Evolutionary conservation across 1,284 basidiomycete genomes (phyloP).

Genomic region (Spongispora temasekensis): DNA sequence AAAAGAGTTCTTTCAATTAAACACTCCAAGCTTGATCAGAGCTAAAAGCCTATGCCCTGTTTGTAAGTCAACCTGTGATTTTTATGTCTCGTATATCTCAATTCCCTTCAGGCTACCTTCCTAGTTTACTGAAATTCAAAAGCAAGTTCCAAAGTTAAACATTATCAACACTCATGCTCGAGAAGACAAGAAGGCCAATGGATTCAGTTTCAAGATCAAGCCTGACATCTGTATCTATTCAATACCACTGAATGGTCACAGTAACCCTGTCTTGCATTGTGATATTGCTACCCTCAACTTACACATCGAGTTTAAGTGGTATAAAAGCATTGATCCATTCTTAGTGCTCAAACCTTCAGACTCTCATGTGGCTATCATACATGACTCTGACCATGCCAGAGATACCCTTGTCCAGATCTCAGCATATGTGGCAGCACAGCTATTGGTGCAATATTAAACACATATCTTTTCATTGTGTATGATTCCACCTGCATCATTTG

Average conservation of each 20-base stretch:
- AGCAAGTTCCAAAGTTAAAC: neutral
- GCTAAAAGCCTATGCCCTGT: neutral
- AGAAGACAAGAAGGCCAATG: neutral
- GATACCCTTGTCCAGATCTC: neutral
- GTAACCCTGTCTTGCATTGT: neutral
- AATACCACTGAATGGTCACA: neutral
- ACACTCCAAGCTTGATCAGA: neutral
- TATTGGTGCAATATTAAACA: neutral
- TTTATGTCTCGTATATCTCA: neutral
- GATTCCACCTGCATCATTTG: neutral
- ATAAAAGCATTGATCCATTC: neutral
- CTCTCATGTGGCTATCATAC: neutral
- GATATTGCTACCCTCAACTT: neutral
- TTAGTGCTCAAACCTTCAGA: neutral
- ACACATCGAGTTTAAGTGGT: slow-evolving; percentile 4
- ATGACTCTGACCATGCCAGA: neutral
- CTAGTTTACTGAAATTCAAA: neutral
- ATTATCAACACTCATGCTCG: neutral
- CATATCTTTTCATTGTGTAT: neutral
- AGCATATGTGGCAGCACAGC: neutral
- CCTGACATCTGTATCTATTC: neutral
- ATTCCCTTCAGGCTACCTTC: neutral
- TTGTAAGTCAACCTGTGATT: no score
- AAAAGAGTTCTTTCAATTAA: neutral
- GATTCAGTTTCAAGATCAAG: neutral